These are phyloP conservation scores for Xylariaceae sp. DNA, from an alignment of 2,329 filamentous ascomycete species.

Conservation along the genomic window DNA sequence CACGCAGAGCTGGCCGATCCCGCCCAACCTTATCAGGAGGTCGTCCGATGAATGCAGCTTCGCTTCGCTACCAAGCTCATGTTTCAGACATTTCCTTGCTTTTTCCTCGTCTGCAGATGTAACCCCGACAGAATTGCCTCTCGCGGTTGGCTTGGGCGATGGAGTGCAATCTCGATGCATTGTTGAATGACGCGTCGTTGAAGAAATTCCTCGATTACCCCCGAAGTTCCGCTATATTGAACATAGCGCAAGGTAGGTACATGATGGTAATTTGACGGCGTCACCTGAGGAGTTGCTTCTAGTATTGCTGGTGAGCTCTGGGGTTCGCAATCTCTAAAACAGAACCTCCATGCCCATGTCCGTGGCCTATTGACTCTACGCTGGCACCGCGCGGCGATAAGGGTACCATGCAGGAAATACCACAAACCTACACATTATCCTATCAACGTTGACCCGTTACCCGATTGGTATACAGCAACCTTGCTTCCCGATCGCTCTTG, in stretches of 20 bases:
- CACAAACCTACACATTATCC: conserved; percentile 3
- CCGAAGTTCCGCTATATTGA: no score
- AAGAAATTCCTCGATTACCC: neutral
- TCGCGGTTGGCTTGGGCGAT: neutral
- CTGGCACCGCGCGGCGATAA: conserved; percentile 12
- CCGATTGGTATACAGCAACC: conserved; percentile 4
- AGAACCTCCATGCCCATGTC: conserved; percentile 6
- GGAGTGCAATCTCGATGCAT: neutral
- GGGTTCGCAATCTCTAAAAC: no score
- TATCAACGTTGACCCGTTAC: conserved; percentile 11
- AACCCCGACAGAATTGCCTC: neutral
- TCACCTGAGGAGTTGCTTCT: no score
- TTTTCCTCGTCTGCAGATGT: neutral
- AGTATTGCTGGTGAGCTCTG: conserved; percentile 1
- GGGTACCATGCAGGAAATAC: conserved; percentile 16
- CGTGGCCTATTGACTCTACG: neutral
- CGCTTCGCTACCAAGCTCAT: neutral
- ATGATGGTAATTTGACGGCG: no score
- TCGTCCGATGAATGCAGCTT: neutral
- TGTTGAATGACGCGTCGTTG: neutral
- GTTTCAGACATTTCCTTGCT: neutral
- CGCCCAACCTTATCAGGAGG: neutral
- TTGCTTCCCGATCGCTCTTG: neutral
- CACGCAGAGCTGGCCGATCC: neutral
- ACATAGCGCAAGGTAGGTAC: no score